Percentiles rank a stretch among this genome's conserved stretches.
Conservation (phyloP, 116 monocot genomes). For the Iris pallida region DNA sequence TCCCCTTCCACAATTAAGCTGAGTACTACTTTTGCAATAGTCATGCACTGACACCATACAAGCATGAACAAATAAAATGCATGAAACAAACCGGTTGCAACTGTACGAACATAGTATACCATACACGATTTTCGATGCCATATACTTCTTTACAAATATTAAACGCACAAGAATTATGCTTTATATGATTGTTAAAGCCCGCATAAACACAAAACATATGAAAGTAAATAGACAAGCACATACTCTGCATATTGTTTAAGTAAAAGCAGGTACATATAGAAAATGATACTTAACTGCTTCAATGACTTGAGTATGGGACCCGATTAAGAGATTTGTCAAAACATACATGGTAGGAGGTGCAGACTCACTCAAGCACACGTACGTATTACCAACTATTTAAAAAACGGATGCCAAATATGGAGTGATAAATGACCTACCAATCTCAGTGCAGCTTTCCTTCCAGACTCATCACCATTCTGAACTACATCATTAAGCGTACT, state of each 20-base stretch:
- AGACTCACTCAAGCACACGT: neutral
- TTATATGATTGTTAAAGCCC: neutral
- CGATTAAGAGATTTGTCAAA: neutral
- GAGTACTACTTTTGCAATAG: too few relatives aligned
- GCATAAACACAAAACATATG: neutral
- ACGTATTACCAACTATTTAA: neutral
- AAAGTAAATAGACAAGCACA: neutral
- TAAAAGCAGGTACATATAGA: neutral
- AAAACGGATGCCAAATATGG: neutral
- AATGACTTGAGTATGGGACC: neutral
- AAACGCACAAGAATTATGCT: neutral
- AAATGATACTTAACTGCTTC: neutral
- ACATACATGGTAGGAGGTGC: neutral
- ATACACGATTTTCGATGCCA: neutral
- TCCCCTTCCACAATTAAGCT: too few relatives aligned
- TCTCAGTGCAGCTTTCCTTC: constrained; percentile 58
- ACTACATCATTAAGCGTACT: constrained; percentile 51
- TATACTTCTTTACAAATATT: neutral
- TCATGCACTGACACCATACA: too few relatives aligned
- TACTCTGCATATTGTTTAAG: neutral
- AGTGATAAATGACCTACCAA: constrained; percentile 32
- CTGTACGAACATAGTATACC: neutral
- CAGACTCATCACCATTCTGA: constrained; percentile 62
- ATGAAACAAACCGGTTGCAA: neutral
- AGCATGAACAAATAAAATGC: neutral